Evolutionary conservation across 2,329 filamentous ascomycete genomes (phyloP).

Genomic region (Polychaeton citri): DNA sequence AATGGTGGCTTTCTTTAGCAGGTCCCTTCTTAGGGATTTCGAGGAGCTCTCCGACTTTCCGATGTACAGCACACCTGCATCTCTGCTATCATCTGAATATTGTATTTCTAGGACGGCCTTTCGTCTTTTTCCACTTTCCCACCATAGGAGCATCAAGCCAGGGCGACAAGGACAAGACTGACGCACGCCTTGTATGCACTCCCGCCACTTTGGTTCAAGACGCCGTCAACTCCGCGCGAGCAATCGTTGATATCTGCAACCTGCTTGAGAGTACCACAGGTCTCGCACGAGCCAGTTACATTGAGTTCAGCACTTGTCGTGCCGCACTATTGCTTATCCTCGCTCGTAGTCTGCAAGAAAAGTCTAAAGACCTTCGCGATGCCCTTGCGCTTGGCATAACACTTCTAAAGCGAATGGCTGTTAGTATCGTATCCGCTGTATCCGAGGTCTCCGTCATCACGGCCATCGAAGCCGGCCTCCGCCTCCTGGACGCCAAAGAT

Average conservation of each 20-base stretch:
- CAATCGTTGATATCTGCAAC: constrained; percentile 16
- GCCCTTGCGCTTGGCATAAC: constrained; percentile 14
- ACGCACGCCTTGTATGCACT: not conserved
- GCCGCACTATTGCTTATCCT: constrained; percentile 22
- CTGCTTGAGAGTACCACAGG: constrained; percentile 13
- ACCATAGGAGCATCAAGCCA: not conserved
- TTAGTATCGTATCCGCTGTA: constrained; percentile 17
- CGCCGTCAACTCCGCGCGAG: constrained; percentile 16
- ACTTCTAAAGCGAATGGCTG: constrained; percentile 21
- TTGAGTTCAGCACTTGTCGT: constrained; percentile 24
- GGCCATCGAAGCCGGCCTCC: constrained; percentile 13
- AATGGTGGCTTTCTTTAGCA: not conserved
- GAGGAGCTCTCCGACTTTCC: not conserved
- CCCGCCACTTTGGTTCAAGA: constrained; percentile 11
- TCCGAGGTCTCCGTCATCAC: constrained; percentile 21
- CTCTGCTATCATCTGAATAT: constrained; percentile 6
- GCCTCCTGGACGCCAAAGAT: constrained; percentile 1
- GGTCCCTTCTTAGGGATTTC: not conserved
- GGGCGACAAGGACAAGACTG: not conserved
- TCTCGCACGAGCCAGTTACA: constrained; percentile 21
- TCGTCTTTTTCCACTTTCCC: constrained; percentile 3
- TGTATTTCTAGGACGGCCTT: constrained; percentile 8
- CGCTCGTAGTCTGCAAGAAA: constrained; percentile 17
- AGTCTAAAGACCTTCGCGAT: constrained; percentile 12
- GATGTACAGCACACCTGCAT: not conserved